Conservation (phyloP, 805 yeast genomes). For the Yamadazyma philogaea region DNA sequence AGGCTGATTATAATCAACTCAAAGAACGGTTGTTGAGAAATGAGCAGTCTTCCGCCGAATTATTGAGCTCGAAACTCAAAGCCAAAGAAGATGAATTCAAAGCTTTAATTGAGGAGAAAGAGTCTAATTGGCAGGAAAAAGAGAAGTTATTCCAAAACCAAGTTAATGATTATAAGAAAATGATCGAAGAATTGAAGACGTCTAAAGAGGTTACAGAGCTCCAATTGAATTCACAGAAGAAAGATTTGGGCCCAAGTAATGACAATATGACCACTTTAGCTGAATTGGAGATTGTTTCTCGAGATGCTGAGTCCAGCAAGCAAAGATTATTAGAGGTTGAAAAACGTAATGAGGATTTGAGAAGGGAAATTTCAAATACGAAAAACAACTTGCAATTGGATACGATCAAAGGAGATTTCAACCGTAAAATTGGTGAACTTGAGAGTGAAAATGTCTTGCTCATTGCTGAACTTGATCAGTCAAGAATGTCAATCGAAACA, state of each 20-base stretch:
- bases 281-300: conserved; percentile 62
- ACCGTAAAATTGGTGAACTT: conserved; percentile 49
- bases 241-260: conserved; percentile 35
- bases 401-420: conserved; percentile 37
- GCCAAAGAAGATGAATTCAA: conserved; percentile 74
- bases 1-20: conserved; percentile 76
- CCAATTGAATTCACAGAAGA: conserved; percentile 48
- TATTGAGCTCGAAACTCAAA: conserved; percentile 49
- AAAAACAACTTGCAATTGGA: conserved; percentile 46
- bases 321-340: conserved; percentile 68
- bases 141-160: conserved; percentile 53
- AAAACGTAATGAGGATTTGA: conserved; percentile 70
- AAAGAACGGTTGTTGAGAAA: conserved; percentile 57
- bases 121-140: conserved; percentile 61
- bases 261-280: conserved; percentile 34
- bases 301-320: conserved; percentile 73
- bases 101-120: conserved; percentile 69
- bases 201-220: conserved; percentile 62
- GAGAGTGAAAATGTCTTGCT: conserved; percentile 69
- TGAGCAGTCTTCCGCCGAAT: conserved; percentile 60
- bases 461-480: conserved; percentile 55
- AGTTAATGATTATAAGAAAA: conserved; percentile 48
- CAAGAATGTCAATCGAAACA: conserved; percentile 30
- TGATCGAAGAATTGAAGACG: conserved; percentile 62
- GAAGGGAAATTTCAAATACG: conserved; percentile 58